Evolutionary conservation across 2,329 filamentous ascomycete genomes (phyloP).

Genomic region (Orbilia ellipsospora): DNA sequence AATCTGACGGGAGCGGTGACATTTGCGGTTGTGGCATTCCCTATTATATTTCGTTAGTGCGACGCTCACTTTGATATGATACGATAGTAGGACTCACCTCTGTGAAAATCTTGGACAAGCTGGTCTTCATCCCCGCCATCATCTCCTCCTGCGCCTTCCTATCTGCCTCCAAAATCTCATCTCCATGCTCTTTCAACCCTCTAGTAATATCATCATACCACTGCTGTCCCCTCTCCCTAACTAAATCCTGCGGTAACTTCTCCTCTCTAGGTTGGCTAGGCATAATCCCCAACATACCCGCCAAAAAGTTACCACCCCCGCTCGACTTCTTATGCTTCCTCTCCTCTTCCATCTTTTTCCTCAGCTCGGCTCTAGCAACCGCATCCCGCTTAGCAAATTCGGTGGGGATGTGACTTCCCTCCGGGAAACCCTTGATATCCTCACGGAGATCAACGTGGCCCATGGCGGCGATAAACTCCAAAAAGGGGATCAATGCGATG

Average conservation of each 20-base stretch:
- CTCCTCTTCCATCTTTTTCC: conserved; percentile 78
- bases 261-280: conserved; percentile 76
- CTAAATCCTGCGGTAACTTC: conserved; percentile 97
- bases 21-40: conserved; percentile 49
- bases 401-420: conserved; percentile 85
- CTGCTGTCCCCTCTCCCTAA: conserved; percentile 87
- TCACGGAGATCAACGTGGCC: conserved; percentile 86
- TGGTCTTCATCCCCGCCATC: conserved; percentile 89
- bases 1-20: conserved; percentile 31
- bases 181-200: conserved; percentile 91
- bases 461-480: conserved; percentile 97
- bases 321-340: conserved; percentile 70
- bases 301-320: conserved; percentile 75
- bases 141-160: conserved; percentile 85
- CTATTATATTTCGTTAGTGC: conserved; percentile 19
- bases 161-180: conserved; percentile 96
- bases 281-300: conserved; percentile 81
- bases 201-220: conserved; percentile 90
- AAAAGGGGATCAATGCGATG: conserved; percentile 90
- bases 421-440: conserved; percentile 81
- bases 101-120: conserved; percentile 60
- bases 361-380: conserved; percentile 83
- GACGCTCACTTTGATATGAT: not conserved
- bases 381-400: conserved; percentile 92
- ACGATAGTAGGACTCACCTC: conserved; percentile 53